Conservation (phyloP, 176 grass and related monocot species). For the Puccinellia tenuiflora region DNA sequence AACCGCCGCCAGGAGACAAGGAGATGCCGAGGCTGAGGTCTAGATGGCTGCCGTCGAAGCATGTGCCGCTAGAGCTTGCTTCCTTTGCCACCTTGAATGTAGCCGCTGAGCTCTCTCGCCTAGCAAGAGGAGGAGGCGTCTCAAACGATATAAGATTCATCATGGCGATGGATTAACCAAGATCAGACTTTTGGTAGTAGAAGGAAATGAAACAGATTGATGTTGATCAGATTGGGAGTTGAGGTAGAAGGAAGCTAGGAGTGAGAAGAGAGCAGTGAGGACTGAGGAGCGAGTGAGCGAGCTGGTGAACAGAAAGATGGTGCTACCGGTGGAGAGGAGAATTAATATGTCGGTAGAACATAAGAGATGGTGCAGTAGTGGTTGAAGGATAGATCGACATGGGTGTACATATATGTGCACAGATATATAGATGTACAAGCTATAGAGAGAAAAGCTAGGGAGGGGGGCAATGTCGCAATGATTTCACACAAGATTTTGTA, state of each 20-base stretch:
- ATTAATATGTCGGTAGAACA: constrained; percentile 46
- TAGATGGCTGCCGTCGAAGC: constrained; percentile 39
- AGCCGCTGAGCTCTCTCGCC: constrained; percentile 5
- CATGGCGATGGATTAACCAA: constrained; percentile 18
- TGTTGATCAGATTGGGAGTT: background rate
- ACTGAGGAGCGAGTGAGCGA: background rate
- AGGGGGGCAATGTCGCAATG: constrained; percentile 24
- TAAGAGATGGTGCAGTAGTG: constrained; percentile 28
- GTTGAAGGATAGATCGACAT: constrained; percentile 3
- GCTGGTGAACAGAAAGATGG: constrained; percentile 18
- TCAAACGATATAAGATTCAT: constrained; percentile 62
- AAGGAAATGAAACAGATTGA: background rate
- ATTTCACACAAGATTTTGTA: constrained; percentile 40
- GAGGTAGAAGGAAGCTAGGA: background rate
- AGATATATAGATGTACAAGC: constrained; percentile 19
- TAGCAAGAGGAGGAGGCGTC: constrained; percentile 25
- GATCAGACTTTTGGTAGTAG: background rate
- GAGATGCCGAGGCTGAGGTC: constrained; percentile 86
- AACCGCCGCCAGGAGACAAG: constrained; percentile 1
- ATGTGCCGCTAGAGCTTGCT: background rate
- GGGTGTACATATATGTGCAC: background rate
- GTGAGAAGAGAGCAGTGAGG: background rate
- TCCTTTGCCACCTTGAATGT: constrained; percentile 14
- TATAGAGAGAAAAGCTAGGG: background rate
- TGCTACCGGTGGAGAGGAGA: constrained; percentile 35